Conservation (phyloP, 225 moss, liverwort and hornwort genomes). For the Lunularia cruciata region DNA sequence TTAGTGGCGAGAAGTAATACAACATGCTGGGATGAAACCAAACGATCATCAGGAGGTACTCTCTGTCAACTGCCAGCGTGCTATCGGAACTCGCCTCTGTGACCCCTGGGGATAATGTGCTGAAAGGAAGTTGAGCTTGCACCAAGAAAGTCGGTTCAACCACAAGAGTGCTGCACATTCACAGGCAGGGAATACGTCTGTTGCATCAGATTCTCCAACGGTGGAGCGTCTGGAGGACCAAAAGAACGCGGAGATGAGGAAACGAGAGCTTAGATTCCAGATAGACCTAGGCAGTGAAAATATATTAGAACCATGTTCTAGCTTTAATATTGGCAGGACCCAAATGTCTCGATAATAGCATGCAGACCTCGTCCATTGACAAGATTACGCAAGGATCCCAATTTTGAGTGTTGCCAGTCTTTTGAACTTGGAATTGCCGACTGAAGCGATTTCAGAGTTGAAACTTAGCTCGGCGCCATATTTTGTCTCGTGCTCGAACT, state of each 20-base stretch:
- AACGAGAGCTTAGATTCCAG: slow-evolving; percentile 43
- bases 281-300: slow-evolving; percentile 1
- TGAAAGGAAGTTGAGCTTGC: not conserved
- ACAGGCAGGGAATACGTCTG: not conserved
- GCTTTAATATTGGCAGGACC: not conserved
- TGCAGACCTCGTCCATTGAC: slow-evolving; percentile 4
- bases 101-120: not conserved
- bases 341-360: not conserved
- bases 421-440: slow-evolving; percentile 42
- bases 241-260: slow-evolving; percentile 28
- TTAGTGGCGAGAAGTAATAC: slow-evolving; percentile 3
- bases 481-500: no score
- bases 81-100: not conserved
- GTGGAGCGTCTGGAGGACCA: slow-evolving; percentile 12
- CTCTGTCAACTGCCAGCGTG: slow-evolving; percentile 17
- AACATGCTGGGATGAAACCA: slow-evolving; percentile 23
- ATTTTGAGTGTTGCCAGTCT: slow-evolving; percentile 28
- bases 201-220: no score
- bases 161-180: not conserved
- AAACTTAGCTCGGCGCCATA: no score
- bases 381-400: slow-evolving; percentile 11
- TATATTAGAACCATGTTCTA: not conserved
- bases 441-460: no score
- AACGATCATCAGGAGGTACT: slow-evolving; percentile 24
- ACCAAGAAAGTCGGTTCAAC: not conserved